Evolutionary conservation across 169 alveolate species (phyloP).

Genomic region (Babesia divergens): DNA sequence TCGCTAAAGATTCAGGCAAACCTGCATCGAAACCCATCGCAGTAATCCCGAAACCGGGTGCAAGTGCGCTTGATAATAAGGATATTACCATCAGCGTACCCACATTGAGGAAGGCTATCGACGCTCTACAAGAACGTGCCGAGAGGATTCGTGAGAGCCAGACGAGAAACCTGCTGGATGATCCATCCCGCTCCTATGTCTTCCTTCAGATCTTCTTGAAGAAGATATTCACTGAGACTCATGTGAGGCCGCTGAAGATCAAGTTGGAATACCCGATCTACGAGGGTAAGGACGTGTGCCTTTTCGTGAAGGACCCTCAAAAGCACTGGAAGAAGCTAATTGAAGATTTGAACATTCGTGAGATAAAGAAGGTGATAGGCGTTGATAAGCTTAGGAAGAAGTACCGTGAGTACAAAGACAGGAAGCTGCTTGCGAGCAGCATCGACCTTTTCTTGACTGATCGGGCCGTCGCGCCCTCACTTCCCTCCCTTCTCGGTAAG

Average conservation of each 20-base stretch:
- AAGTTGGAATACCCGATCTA: constrained; percentile 45
- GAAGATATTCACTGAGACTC: constrained; percentile 41
- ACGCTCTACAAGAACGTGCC: constrained; percentile 42
- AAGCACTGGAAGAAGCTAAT: constrained; percentile 52
- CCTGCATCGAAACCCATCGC: constrained; percentile 34
- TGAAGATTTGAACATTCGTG: constrained; percentile 31
- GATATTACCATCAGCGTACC: constrained; percentile 16
- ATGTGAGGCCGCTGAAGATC: constrained; percentile 50
- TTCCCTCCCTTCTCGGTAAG: constrained; percentile 60
- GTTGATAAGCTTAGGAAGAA: constrained; percentile 51
- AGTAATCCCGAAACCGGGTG: constrained; percentile 26
- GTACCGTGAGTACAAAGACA: constrained; percentile 47
- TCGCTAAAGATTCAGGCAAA: constrained; percentile 26
- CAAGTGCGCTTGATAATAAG: constrained; percentile 40
- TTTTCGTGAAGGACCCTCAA: constrained; percentile 64
- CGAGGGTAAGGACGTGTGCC: constrained; percentile 53
- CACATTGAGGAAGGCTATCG: constrained; percentile 26
- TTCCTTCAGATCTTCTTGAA: constrained; percentile 27
- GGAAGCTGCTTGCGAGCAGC: constrained; percentile 33
- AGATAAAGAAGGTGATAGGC: constrained; percentile 60
- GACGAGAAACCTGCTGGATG: constrained; percentile 38
- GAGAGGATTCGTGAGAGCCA: constrained; percentile 14
- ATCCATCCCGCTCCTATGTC: constrained; percentile 35
- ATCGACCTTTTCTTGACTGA: constrained; percentile 63
- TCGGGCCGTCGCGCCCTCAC: constrained; percentile 51